Evolutionary conservation across 495 filamentous ascomycete species (phyloP).

Genomic region (Elasticomyces elasticus): DNA sequence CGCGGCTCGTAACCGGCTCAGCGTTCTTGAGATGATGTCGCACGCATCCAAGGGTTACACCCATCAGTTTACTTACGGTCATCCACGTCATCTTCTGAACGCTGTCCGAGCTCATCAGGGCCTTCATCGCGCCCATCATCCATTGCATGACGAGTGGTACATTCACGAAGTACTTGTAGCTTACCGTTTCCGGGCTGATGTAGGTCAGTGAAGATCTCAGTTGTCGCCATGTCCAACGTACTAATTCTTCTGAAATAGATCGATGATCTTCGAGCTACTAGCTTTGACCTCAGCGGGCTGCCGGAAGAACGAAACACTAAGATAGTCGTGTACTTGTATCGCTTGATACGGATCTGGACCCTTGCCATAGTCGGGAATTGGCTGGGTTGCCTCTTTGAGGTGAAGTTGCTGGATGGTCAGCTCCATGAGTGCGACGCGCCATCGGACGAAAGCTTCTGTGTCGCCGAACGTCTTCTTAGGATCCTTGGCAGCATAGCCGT

Average conservation of each 20-base stretch:
- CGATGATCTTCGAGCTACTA: conserved; percentile 67
- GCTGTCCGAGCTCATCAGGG: conserved; percentile 67
- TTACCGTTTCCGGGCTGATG: conserved; percentile 77
- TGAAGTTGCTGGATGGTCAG: conserved; percentile 59
- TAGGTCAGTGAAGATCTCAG: too few relatives aligned
- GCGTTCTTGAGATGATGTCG: too few relatives aligned
- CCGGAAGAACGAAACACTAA: conserved; percentile 69
- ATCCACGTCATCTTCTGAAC: conserved; percentile 78
- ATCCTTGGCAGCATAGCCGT: conserved; percentile 62
- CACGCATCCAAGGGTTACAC: too few relatives aligned
- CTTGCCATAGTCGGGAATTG: conserved; percentile 59
- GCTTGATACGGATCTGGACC: conserved; percentile 71
- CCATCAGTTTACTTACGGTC: too few relatives aligned
- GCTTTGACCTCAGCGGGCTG: conserved; percentile 57
- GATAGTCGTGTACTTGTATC: conserved; percentile 84
- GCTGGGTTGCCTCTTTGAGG: conserved; percentile 51
- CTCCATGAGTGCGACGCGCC: conserved; percentile 84
- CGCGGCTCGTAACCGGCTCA: too few relatives aligned
- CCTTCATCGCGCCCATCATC: conserved; percentile 69
- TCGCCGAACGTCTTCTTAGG: conserved; percentile 64
- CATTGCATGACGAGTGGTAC: conserved; percentile 81
- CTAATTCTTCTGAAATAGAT: conserved; percentile 62
- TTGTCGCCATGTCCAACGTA: too few relatives aligned
- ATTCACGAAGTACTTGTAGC: conserved; percentile 88
- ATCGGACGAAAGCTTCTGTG: conserved; percentile 62